Percentiles rank a stretch among this genome's conserved stretches.
Evolutionary conservation across 495 filamentous ascomycete species (phyloP).

Genomic region (Cenococcum geophilum): DNA sequence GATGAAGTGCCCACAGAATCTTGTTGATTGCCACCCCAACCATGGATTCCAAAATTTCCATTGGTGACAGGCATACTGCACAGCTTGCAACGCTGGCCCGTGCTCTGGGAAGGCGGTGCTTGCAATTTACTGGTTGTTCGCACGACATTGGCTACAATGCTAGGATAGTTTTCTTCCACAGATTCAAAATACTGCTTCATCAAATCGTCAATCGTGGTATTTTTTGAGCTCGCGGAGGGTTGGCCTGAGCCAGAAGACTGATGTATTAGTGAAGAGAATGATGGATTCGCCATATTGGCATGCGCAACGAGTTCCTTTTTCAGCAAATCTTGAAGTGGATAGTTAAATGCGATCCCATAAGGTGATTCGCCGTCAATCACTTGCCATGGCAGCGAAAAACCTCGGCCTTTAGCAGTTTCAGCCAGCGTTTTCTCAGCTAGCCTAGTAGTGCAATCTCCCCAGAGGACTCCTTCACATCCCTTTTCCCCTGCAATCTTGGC

Average conservation of each 20-base stretch:
- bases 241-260: neutral
- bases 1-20: slow-evolving; percentile 4
- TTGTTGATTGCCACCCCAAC: slow-evolving; percentile 35
- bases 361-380: slow-evolving; percentile 65
- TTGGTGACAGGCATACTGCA: slow-evolving; percentile 31
- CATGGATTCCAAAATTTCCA: slow-evolving; percentile 28
- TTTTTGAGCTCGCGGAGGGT: slow-evolving; percentile 36
- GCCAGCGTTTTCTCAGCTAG: slow-evolving; percentile 81
- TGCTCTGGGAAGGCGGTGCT: neutral
- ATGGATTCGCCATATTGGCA: slow-evolving; percentile 45
- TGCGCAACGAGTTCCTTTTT: slow-evolving; percentile 70
- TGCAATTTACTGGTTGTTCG: slow-evolving; percentile 74
- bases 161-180: slow-evolving; percentile 82
- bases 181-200: slow-evolving; percentile 82
- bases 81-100: slow-evolving; percentile 22
- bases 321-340: slow-evolving; percentile 75
- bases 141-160: slow-evolving; percentile 90
- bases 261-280: slow-evolving; percentile 48
- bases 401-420: slow-evolving; percentile 85
- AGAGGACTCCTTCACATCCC: slow-evolving; percentile 63
- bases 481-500: slow-evolving; percentile 53
- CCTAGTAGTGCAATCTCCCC: slow-evolving; percentile 80
- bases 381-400: slow-evolving; percentile 73
- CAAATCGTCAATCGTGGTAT: slow-evolving; percentile 82
- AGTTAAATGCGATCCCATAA: slow-evolving; percentile 55